Percentiles rank a stretch among this genome's conserved stretches.
These are phyloP conservation scores for Ceratocystis harringtonii DNA, from an alignment of 2,329 filamentous ascomycete genomes.

Conservation along the genomic window DNA sequence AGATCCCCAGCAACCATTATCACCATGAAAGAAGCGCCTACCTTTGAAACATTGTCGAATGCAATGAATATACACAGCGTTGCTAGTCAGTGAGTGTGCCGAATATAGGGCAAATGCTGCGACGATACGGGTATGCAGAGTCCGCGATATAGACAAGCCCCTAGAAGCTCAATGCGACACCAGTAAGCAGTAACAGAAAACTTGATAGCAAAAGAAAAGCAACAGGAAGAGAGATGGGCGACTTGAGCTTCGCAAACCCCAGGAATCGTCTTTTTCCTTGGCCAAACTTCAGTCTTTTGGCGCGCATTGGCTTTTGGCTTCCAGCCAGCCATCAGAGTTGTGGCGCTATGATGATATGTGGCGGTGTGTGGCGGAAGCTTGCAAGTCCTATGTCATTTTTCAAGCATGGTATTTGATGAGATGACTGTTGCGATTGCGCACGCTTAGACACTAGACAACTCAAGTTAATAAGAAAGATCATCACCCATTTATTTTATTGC, in stretches of 20 bases:
- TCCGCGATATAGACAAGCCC: neutral
- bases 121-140: neutral
- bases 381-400: slow-evolving; percentile 1
- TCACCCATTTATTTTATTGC: neutral
- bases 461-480: neutral
- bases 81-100: neutral
- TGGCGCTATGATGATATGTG: slow-evolving; percentile 1
- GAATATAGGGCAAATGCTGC: neutral
- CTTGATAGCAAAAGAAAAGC: no score
- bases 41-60: slow-evolving; percentile 1
- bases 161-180: neutral
- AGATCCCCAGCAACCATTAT: neutral
- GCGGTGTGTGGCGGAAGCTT: slow-evolving; percentile 14
- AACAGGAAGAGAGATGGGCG: slow-evolving; percentile 5
- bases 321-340: neutral
- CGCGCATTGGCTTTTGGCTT: slow-evolving; percentile 1
- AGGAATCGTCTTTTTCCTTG: slow-evolving; percentile 1
- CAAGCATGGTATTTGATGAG: neutral
- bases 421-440: no score
- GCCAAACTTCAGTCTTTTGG: slow-evolving; percentile 6
- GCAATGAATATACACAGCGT: neutral
- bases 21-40: neutral
- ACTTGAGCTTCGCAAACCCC: slow-evolving; percentile 1
- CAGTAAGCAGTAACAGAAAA: neutral
- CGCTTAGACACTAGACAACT: no score